Percentiles rank a stretch among this genome's conserved stretches.
These are phyloP conservation scores for Podospora bellae-mahoneyi DNA, from an alignment of 495 filamentous ascomycete species.

Conservation along the genomic window DNA sequence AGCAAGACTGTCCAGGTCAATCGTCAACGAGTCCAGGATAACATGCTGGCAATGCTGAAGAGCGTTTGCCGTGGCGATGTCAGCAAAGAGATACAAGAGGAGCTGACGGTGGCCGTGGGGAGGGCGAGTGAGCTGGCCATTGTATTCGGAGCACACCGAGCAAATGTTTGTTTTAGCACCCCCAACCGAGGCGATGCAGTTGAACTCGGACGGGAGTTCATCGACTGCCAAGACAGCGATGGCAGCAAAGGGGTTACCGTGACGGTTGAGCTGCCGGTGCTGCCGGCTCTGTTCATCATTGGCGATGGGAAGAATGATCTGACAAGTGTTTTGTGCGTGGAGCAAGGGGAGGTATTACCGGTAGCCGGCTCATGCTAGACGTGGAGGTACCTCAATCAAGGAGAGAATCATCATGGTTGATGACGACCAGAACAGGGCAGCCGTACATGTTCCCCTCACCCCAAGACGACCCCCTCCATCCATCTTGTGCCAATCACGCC, in stretches of 20 bases:
- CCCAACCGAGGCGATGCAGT: constrained; percentile 18
- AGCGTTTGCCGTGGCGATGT: constrained; percentile 10
- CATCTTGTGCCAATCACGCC: neutral
- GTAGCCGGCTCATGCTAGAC: neutral
- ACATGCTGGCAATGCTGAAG: constrained; percentile 14
- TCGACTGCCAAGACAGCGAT: constrained; percentile 28
- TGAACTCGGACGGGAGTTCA: constrained; percentile 26
- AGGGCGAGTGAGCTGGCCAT: constrained; percentile 26
- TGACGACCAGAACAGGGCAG: neutral
- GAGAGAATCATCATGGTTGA: neutral
- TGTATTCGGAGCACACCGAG: constrained; percentile 28
- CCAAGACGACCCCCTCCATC: neutral
- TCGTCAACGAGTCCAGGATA: constrained; percentile 8
- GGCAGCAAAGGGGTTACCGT: constrained; percentile 4
- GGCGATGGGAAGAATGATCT: constrained; percentile 28
- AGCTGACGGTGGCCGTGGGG: constrained; percentile 17
- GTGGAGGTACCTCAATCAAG: too few relatives aligned
- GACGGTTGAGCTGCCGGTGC: constrained; percentile 26
- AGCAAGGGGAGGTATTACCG: constrained; percentile 28
- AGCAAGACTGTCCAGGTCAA: constrained; percentile 8
- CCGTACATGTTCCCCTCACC: neutral
- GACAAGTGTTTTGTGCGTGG: constrained; percentile 12
- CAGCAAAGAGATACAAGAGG: constrained; percentile 16
- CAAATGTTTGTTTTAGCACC: constrained; percentile 19
- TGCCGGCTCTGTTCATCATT: constrained; percentile 25